A percentile compares a stretch with the other conserved stretches of the same genome.
These are phyloP conservation scores for Chlorella variabilis DNA, from an alignment of 163 green algal species.

Conservation along the genomic window DNA sequence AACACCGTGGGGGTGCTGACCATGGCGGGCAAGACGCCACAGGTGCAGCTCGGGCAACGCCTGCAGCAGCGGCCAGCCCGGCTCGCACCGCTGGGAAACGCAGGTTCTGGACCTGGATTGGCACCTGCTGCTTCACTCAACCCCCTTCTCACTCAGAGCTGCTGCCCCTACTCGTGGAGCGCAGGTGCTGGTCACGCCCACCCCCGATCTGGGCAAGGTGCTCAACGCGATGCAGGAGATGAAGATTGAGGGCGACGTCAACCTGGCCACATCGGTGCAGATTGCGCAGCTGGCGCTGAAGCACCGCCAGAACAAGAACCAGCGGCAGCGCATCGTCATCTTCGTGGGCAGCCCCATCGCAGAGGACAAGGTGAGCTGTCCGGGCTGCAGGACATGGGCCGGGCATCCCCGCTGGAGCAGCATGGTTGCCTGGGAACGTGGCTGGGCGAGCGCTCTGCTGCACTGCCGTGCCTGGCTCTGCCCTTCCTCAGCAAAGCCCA, in stretches of 20 bases:
- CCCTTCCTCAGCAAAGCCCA: no score
- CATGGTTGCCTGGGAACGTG: no score
- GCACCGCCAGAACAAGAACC: slow-evolving; percentile 99
- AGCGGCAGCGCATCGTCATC: slow-evolving; percentile 97
- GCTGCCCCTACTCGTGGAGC: no score
- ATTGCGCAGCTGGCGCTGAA: slow-evolving; percentile 99
- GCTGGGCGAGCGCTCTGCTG: no score
- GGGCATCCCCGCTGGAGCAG: no score
- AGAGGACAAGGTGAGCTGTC: slow-evolving; percentile 80
- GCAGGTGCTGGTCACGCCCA: slow-evolving; percentile 96
- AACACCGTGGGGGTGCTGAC: slow-evolving; percentile 98
- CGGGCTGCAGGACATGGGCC: no score
- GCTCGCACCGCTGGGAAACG: no score
- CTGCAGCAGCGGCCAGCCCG: no score
- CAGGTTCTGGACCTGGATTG: no score
- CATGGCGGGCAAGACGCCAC: slow-evolving; percentile 94
- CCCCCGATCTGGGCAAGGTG: slow-evolving; percentile 96
- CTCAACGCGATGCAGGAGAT: slow-evolving; percentile 90
- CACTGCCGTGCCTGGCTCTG: no score
- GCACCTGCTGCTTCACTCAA: no score
- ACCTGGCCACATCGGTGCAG: slow-evolving; percentile 91
- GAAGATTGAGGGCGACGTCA: slow-evolving; percentile 85
- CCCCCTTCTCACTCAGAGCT: no score
- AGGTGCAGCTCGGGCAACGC: slow-evolving; percentile 57
- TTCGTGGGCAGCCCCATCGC: slow-evolving; percentile 93